Base-by-base conservation (phyloP, 2,329 filamentous ascomycete genomes). In the Cladophialophora immunda region DNA sequence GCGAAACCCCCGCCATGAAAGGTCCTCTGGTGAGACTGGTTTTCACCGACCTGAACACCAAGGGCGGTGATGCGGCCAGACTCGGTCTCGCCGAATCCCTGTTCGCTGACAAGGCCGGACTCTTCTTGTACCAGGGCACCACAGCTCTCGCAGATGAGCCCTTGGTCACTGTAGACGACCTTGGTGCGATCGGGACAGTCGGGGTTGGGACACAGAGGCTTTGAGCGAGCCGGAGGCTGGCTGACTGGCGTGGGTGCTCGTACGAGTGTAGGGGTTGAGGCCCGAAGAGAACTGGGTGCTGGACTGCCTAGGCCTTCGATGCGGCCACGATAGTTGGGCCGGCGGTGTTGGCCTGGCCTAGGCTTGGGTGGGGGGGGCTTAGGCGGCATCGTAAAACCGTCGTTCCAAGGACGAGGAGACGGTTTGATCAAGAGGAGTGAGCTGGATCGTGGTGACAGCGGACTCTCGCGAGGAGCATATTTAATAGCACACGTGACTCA, bases 91-190 rank as follows among this genome's bases (percentile, higher is more conserved):
- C 93, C 93, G 75, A 98, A 99, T 25, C 90, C 90, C 69, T 98
- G 88, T 78, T 99, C 95, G 57, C 93, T 88, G 66, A 97, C 94
- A 69, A 98, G 97, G 75, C 96, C 93, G 76, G 89, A 90, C n/a
- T 71, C 68, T 76, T 96, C 91, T 73, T 92, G 90, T 64, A 94
- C 87, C 71, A 97, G 88, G 67, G 88, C 90, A 85, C 93, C 94
- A 78, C 95, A 98, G 55, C 88, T 90, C 68, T 89, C 87, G 80
- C 95, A 98, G 72, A 92, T 84, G 70, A 82, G 81, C 67, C 82
- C 76, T 17, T 80, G 80, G 64, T 82, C 81, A 73, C 82, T 79
- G 64, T 81, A 79, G 47, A 81, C 77, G 38, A 82, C 81, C 17
- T 61, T 61, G n/a, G 58, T 25, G 11, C 58, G 30, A 30, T 61